These are phyloP conservation scores for Alternaria gansuensis DNA, from an alignment of 2,329 filamentous ascomycete genomes.

Conservation along the genomic window DNA sequence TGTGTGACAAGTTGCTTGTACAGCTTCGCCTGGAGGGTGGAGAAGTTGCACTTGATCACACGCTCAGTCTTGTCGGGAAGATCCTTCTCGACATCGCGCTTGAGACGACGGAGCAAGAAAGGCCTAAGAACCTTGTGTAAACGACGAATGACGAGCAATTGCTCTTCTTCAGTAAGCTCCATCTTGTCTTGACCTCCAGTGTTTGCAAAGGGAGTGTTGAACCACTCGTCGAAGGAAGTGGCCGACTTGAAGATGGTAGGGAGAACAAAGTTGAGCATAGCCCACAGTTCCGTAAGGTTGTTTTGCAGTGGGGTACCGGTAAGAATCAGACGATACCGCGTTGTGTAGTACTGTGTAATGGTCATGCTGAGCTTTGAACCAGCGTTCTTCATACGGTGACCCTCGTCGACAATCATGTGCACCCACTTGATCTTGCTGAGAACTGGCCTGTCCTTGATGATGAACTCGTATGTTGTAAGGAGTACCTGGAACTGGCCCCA, in stretches of 20 bases:
- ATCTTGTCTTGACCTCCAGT: constrained; percentile 98
- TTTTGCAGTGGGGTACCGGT: constrained; percentile 98
- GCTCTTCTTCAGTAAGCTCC: constrained; percentile 99
- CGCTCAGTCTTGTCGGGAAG: constrained; percentile 98
- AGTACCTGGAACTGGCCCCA: constrained; percentile 96
- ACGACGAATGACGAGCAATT: constrained; percentile 96
- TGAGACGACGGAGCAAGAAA: constrained; percentile 96
- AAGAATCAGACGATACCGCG: constrained; percentile 93
- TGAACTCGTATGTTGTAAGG: constrained; percentile 97
- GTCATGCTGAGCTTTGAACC: constrained; percentile 96
- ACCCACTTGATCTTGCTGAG: constrained; percentile 99
- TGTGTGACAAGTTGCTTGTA: constrained; percentile 98
- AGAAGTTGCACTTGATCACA: constrained; percentile 99
- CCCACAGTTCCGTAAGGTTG: constrained; percentile 95
- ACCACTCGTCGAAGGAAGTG: constrained; percentile 99
- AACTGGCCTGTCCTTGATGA: constrained; percentile 97
- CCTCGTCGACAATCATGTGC: constrained; percentile 99
- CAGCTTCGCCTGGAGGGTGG: constrained; percentile 87
- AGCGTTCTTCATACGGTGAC: constrained; percentile 99
- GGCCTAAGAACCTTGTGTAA: constrained; percentile 96
- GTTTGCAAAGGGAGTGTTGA: constrained; percentile 99
- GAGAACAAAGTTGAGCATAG: constrained; percentile 96
- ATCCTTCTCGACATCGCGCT: constrained; percentile 99
- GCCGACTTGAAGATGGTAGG: constrained; percentile 99
- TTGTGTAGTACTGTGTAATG: constrained; percentile 93